Evolutionary conservation across 768 basidiomycete species (phyloP), one percentile per base, ranked within the genome.

Genomic region (Calocera viscosa): DNA sequence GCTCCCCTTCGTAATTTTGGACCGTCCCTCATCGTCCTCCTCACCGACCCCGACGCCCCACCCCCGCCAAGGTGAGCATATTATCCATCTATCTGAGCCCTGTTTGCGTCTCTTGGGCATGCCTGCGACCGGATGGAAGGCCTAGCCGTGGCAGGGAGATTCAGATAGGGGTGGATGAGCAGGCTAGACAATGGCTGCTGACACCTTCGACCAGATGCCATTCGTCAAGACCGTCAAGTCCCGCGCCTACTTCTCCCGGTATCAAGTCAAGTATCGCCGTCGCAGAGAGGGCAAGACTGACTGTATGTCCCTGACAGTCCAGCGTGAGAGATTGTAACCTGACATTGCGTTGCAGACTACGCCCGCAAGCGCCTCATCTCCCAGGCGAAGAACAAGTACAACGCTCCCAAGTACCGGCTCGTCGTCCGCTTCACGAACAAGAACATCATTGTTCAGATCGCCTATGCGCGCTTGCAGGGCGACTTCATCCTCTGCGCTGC

Each of bases 301-400:
- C 76, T 99, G 91, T 91, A 68, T 73, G 86, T 78, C 38, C n/a
- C 65, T 34, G 26, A 11, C 71, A 33, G 35, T 8, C 33, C 33
- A n/a, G 26, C 39, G 41, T 19, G 53, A 34, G 26, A 39, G 38
- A 47, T 24, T 8, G 19, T 8, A 8, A 47, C 7, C 67, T 72
- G 64, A 72, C 49, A 64, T 1, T 33, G 41, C 43, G 49, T 49
- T 32, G 11, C 67, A 93, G 91, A 98, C 84, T 97, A 98, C 74
- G 96, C 96, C 70, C 91, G 96, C 72, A 96, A 97, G 82, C 88
- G 94, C 72, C 85, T 99, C 66, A 86, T 98, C 71, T 86, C 91
- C 68, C 96, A 99, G 84, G 94, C 96, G 68, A 99, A 99, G 85
- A 98, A 97, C 87, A 98, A 98, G 83, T 98, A 96, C 82, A 95